Conservation (phyloP, 2,329 filamentous ascomycete genomes). For the Fusarium dimerum region DNA sequence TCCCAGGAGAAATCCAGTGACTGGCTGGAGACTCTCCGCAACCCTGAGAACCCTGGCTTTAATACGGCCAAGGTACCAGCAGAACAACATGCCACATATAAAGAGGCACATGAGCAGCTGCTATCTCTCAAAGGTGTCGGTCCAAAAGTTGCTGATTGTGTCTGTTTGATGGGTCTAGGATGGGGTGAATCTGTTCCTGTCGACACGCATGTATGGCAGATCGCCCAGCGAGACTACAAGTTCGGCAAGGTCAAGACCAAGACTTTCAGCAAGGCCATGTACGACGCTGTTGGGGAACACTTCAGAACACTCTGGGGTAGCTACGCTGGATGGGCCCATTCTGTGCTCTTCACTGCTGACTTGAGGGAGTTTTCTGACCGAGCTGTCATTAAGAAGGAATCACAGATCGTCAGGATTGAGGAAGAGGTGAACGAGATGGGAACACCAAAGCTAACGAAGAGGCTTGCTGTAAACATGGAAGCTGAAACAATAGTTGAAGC, state of each 20-base stretch:
- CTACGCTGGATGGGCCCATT: conserved; percentile 97
- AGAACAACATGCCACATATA: conserved; percentile 65
- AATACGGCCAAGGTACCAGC: conserved; percentile 44
- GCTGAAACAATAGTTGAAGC: conserved; percentile 17
- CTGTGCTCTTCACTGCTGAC: conserved; percentile 93
- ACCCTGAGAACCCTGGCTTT: conserved; percentile 70
- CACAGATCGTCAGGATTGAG: conserved; percentile 18
- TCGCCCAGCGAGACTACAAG: conserved; percentile 92
- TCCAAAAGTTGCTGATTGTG: conserved; percentile 95
- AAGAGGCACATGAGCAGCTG: conserved; percentile 76
- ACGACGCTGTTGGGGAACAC: conserved; percentile 86
- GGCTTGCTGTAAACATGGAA: conserved; percentile 16
- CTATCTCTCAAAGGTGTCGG: conserved; percentile 84
- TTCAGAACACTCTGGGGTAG: conserved; percentile 89
- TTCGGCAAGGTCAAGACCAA: conserved; percentile 84
- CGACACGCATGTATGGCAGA: conserved; percentile 98
- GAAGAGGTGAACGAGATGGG: conserved; percentile 24
- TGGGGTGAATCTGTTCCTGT: conserved; percentile 96
- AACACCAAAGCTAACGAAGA: conserved; percentile 28
- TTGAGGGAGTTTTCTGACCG: conserved; percentile 79
- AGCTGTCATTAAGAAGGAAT: conserved; percentile 30
- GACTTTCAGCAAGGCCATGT: conserved; percentile 84
- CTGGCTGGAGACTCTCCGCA: conserved; percentile 79
- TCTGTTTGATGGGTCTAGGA: conserved; percentile 92
- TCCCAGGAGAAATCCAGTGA: conserved; percentile 63